These are phyloP conservation scores for Rhizopogon vesiculosus DNA, from an alignment of 768 basidiomycete species.

Conservation along the genomic window DNA sequence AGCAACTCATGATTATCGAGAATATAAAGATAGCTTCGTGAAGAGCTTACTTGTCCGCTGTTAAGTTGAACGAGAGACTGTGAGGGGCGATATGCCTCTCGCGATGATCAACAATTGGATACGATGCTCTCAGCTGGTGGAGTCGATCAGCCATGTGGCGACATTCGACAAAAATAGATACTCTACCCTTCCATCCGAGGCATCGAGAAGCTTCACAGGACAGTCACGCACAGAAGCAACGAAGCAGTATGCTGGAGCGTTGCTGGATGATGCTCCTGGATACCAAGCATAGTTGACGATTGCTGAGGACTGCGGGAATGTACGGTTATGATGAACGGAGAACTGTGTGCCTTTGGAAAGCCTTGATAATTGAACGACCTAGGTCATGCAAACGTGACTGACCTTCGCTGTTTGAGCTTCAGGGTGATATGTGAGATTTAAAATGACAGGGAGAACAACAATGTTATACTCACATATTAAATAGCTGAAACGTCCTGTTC, in stretches of 20 bases:
- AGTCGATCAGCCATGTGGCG: background rate
- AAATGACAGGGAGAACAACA: background rate
- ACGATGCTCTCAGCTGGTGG: slow-evolving; percentile 80
- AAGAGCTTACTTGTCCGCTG: slow-evolving; percentile 54
- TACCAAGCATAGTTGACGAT: slow-evolving; percentile 85
- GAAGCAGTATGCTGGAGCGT: slow-evolving; percentile 75
- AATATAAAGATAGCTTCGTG: background rate
- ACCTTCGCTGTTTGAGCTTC: background rate
- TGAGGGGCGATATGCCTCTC: slow-evolving; percentile 89
- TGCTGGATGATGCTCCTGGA: slow-evolving; percentile 58
- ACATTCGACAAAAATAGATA: background rate
- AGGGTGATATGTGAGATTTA: background rate
- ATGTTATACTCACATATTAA: slow-evolving; percentile 34
- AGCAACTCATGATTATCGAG: background rate
- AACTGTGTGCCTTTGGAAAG: background rate
- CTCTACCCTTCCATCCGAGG: slow-evolving; percentile 64
- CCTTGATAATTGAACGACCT: background rate
- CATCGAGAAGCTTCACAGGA: slow-evolving; percentile 85
- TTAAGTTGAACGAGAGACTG: slow-evolving; percentile 70
- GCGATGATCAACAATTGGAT: slow-evolving; percentile 89
- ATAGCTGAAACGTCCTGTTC: slow-evolving; percentile 57
- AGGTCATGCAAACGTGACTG: background rate
- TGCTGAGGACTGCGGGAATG: slow-evolving; percentile 56
- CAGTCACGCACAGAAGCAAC: slow-evolving; percentile 78
- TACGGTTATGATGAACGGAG: slow-evolving; percentile 10